Evolutionary conservation across 1,284 basidiomycete species (phyloP).

Genomic region (Butyriboletus appendiculatus): DNA sequence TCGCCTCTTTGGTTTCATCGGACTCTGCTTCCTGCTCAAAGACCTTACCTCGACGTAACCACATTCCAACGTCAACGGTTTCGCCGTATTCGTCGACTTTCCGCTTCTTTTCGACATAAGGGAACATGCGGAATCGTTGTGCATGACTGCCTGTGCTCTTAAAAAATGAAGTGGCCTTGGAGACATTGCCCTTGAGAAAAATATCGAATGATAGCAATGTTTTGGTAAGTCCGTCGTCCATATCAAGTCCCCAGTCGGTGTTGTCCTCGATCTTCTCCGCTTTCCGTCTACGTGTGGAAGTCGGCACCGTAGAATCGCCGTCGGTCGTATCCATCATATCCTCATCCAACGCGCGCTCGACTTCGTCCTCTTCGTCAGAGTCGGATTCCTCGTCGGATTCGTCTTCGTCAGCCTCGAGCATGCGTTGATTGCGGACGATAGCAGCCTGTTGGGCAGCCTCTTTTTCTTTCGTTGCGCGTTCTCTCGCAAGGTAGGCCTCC

Average conservation of each 20-base stretch:
- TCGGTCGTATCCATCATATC: constrained; percentile 48
- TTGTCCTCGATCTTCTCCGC: constrained; percentile 53
- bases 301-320: constrained; percentile 29
- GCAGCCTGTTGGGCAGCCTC: constrained; percentile 87
- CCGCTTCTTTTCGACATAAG: constrained; percentile 91
- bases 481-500: constrained; percentile 77
- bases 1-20: constrained; percentile 77
- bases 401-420: constrained; percentile 89
- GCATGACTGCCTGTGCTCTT: constrained; percentile 67
- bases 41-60: constrained; percentile 86
- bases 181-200: constrained; percentile 92
- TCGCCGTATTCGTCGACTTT: constrained; percentile 96
- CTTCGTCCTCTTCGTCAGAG: constrained; percentile 65
- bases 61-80: constrained; percentile 90
- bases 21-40: constrained; percentile 87
- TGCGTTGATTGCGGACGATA: constrained; percentile 78
- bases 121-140: constrained; percentile 95
- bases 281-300: constrained; percentile 39
- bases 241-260: constrained; percentile 68
- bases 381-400: constrained; percentile 60
- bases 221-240: constrained; percentile 70
- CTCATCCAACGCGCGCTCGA: constrained; percentile 57
- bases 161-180: constrained; percentile 82
- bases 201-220: constrained; percentile 91
- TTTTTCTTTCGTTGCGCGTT: constrained; percentile 81